These are phyloP conservation scores for Tagetes patula DNA, from an alignment of 129 eudicot genomes.

Conservation along the genomic window DNA sequence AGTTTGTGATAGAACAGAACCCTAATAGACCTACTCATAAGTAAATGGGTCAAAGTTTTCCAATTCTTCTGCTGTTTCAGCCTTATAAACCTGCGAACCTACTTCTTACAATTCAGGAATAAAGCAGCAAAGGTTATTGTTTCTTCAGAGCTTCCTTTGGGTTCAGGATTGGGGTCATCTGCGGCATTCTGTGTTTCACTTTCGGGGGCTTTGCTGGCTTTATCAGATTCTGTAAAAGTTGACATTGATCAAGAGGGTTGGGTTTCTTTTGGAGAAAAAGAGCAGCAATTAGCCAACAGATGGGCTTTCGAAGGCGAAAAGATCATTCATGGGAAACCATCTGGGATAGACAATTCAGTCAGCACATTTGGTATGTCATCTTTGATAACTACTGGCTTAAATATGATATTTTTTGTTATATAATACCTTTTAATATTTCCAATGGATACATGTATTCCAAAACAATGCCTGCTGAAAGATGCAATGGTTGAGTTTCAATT, in stretches of 20 bases:
- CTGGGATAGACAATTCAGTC: constrained; percentile 97
- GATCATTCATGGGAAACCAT: constrained; percentile 97
- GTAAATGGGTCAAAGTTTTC: constrained; percentile 6
- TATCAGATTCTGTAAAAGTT: constrained; percentile 54
- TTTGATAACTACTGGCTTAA: constrained; percentile 1
- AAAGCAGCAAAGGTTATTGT: constrained; percentile 78
- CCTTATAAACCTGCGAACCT: constrained; percentile 11
- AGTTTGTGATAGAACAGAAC: neutral
- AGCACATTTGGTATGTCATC: constrained; percentile 83
- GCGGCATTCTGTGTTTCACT: constrained; percentile 93
- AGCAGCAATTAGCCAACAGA: constrained; percentile 74
- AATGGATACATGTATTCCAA: neutral
- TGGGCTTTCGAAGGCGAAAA: constrained; percentile 99
- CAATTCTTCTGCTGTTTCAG: neutral
- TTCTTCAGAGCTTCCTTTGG: constrained; percentile 93
- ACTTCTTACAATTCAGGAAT: constrained; percentile 43
- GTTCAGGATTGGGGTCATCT: constrained; percentile 97
- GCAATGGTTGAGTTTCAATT: neutral
- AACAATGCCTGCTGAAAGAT: constrained; percentile 8
- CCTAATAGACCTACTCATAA: neutral
- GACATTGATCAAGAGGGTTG: constrained; percentile 69
- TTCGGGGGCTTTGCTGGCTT: constrained; percentile 74
- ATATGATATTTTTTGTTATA: neutral
- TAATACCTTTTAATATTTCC: neutral
- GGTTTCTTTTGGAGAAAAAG: constrained; percentile 64